Evolutionary conservation across 1,284 basidiomycete genomes (phyloP), one percentile per base, ranked within the genome.

Genomic region (Melampsora americana): DNA sequence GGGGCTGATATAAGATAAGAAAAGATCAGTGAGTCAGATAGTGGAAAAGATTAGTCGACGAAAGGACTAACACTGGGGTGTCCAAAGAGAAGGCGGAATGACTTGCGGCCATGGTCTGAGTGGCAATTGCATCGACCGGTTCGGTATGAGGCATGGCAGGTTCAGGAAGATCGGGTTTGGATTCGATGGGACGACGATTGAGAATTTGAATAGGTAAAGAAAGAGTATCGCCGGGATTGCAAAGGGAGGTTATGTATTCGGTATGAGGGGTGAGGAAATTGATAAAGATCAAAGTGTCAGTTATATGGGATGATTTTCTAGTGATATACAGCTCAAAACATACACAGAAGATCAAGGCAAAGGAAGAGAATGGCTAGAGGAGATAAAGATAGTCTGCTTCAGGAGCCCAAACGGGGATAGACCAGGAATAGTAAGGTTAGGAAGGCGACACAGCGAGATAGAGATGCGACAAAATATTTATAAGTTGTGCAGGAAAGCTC

Each of bases 61-160:
- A 28, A 39, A 59, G 20, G 11, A 56, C 72, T 67, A 23, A 74
- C 72, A 65, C 72, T 23, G 72, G 72, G 65, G 72, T 74, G 44
- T 67, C 30, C 18, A 74, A 39, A 56, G 64, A 44, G 30, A 66
- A 74, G 6, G 72, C 64, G 66, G n/a, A 18, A 62, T 53, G 9
- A 20, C 20, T n/a, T 26, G 20, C 50, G 18, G 50, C 50, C 50
- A 53, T 53, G 50, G 50, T 53, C 50, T 53, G 50, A 53, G 50
- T 26, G 50, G 50, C 7, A 6, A 6, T 16, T 11, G 50, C 7
- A 26, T 53, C 26, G 50, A 53, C 35, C 35, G 9, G 50, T 53
- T 5, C 18, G 50, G 50, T 53, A 26, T n/a, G 2, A 26, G 20
- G 20, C 20, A 53, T 20, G 7, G 50, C 20, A 20, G 18, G 50